Base-by-base conservation (phyloP, 1,284 basidiomycete genomes). In the Calocybe gambosa region DNA sequence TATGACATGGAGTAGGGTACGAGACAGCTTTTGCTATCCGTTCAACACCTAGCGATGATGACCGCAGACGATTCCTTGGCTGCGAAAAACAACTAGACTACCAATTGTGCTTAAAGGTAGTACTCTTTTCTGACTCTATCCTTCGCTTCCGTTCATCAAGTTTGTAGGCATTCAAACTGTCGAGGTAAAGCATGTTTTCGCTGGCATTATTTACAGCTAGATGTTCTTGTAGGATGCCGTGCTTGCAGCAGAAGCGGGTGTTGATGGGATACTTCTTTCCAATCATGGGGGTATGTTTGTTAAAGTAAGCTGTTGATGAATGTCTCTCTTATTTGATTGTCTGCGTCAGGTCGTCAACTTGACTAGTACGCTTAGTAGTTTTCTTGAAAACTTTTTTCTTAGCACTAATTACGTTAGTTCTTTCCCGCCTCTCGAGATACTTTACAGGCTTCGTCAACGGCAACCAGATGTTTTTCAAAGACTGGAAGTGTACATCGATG, bases 401-500 rank as follows among this genome's bases (percentile, higher is more conserved):
- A 36, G 7, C 8, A 25, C 19, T 21, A 20, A 26, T 23, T n/a
- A 33, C 25, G 5, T 16, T 62, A 79, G 82, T 61, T 70, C 89
- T 43, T 61, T 87, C 48, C 84, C 86, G 12, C 77, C 85, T 1
- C 64, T 93, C 10, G 87, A 91, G 54, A 77, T 92, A 4, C 73
- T 93, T 1, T 80, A 89, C 57, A 77, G 74, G 60, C 72, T 95
- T 44, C 79, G 82, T 12, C 72, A 78, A 52, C 74, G 83, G 54
- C 73, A 80, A 35, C 90, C 91, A 0, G 81, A 88, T 50, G 71
- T 91, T n/a, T 85, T 94, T 50, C 62, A 77, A 45, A 80, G 77
- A 62, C 47, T 79, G 7, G 85, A 87, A 80, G 88, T 97, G 12
- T 94, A 89, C 57, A 80, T 95, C 47, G 93, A 97, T 61, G 93